A percentile compares a stretch with the other conserved stretches of the same genome.
phyloP scores from a whole-genome alignment of 495 filamentous ascomycete species.

The Elasticomyces elasticus region DNA sequence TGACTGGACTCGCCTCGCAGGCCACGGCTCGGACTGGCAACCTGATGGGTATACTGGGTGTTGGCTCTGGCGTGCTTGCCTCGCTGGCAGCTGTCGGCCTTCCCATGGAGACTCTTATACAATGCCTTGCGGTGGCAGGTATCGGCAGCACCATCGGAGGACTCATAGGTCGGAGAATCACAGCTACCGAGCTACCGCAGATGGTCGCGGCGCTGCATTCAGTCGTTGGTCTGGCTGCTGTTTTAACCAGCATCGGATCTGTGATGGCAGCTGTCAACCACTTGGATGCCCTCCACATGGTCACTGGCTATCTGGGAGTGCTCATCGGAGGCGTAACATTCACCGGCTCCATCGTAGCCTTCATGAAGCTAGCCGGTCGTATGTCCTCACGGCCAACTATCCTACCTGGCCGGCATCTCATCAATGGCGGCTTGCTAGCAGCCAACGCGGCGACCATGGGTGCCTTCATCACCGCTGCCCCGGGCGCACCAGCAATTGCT shows the following conservation, averaged over 20 bases:
- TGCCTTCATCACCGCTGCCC: constrained; percentile 64
- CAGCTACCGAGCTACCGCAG: constrained; percentile 69
- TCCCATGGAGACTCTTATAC: constrained; percentile 56
- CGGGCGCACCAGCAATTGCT: constrained; percentile 61
- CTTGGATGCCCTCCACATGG: constrained; percentile 62
- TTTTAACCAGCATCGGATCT: constrained; percentile 71
- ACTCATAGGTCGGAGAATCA: constrained; percentile 70
- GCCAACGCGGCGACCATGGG: constrained; percentile 70
- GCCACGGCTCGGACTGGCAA: constrained; percentile 69
- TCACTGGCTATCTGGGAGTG: constrained; percentile 69
- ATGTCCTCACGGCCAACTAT: constrained; percentile 65
- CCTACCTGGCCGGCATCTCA: constrained; percentile 56
- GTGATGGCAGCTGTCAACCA: constrained; percentile 53
- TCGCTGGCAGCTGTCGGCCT: constrained; percentile 72
- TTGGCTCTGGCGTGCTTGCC: constrained; percentile 64
- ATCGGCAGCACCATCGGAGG: constrained; percentile 49
- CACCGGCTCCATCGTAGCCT: constrained; percentile 72
- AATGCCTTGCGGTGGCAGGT: constrained; percentile 62
- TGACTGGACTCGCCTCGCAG: constrained; percentile 65
- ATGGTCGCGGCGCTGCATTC: constrained; percentile 74
- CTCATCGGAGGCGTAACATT: constrained; percentile 73
- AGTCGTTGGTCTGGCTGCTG: constrained; percentile 71
- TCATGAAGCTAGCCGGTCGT: constrained; percentile 64
- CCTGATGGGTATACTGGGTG: constrained; percentile 69
- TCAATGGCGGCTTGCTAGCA: constrained; percentile 61